Conservation (phyloP, 208 protist species). For the Trypanosoma cruzi region DNA sequence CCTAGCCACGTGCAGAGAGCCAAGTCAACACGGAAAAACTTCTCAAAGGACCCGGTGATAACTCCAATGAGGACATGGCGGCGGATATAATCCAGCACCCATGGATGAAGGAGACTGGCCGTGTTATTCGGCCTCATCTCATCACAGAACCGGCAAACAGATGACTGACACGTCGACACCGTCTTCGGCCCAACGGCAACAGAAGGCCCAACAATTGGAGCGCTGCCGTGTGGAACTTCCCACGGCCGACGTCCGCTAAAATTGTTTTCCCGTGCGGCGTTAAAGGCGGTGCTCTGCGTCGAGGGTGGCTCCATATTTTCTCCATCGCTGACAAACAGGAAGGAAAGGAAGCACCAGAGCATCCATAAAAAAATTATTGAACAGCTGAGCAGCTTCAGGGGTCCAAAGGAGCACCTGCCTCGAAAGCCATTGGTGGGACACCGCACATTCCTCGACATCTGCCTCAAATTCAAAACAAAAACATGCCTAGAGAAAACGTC, state of each 20-base stretch:
- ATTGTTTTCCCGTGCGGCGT: not conserved
- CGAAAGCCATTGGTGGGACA: not conserved
- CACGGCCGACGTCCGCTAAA: not conserved
- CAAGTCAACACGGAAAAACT: conserved; percentile 27
- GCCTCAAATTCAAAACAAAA: not conserved
- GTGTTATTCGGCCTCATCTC: conserved; percentile 14
- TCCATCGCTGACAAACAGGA: not conserved
- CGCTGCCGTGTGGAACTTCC: not conserved
- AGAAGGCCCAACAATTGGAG: not conserved
- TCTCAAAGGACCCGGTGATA: conserved; percentile 23
- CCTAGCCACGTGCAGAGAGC: conserved; percentile 32
- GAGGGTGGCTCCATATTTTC: not conserved
- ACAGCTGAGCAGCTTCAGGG: not conserved
- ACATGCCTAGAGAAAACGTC: conserved; percentile 5
- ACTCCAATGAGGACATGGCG: conserved; percentile 22
- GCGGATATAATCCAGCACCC: conserved; percentile 9
- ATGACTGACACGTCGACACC: not conserved
- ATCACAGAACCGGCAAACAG: conserved; percentile 18
- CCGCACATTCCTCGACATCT: conserved; percentile 1
- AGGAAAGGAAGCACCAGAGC: not conserved
- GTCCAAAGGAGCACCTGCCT: not conserved
- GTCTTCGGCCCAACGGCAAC: conserved; percentile 11
- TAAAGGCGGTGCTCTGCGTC: not conserved
- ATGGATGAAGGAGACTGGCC: conserved; percentile 1
- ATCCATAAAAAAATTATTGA: not conserved